phyloP scores from a whole-genome alignment of 2,329 filamentous ascomycete species.

The Epichloe elymi region DNA sequence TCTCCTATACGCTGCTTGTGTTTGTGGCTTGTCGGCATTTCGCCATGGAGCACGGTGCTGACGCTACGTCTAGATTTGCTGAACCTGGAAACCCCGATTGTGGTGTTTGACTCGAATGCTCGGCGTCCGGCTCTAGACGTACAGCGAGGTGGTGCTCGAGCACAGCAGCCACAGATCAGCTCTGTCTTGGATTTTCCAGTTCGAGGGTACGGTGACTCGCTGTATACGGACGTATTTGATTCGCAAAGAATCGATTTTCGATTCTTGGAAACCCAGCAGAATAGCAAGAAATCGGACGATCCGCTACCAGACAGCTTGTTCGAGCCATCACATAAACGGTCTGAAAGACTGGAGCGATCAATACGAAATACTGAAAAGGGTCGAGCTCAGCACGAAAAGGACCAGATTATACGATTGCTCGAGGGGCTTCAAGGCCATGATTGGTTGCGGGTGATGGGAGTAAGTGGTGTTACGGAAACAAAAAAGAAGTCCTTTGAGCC shows the following conservation, averaged over 20 bases:
- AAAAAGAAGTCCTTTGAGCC: conserved; percentile 84
- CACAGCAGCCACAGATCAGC: neutral
- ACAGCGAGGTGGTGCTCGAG: neutral
- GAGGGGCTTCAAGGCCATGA: conserved; percentile 82
- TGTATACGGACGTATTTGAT: conserved; percentile 44
- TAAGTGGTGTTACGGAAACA: conserved; percentile 71
- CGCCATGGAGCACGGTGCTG: neutral
- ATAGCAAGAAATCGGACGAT: conserved; percentile 33
- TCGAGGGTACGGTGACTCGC: conserved; percentile 39
- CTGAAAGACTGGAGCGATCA: conserved; percentile 46
- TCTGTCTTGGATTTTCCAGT: conserved; percentile 19
- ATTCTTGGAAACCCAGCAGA: conserved; percentile 35
- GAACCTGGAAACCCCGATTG: conserved; percentile 58
- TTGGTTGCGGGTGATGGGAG: conserved; percentile 85
- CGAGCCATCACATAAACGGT: conserved; percentile 41
- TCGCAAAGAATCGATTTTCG: conserved; percentile 43
- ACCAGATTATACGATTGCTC: conserved; percentile 52
- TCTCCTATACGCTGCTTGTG: neutral
- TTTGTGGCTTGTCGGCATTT: neutral
- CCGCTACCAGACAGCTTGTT: conserved; percentile 44
- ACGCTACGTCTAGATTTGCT: conserved; percentile 47
- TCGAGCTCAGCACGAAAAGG: conserved; percentile 52
- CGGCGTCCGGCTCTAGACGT: conserved; percentile 14
- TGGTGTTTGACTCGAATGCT: conserved; percentile 46
- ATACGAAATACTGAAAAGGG: conserved; percentile 53